Conservation (phyloP, 2,329 filamentous ascomycete genomes). For the Aspergillus neotritici region DNA sequence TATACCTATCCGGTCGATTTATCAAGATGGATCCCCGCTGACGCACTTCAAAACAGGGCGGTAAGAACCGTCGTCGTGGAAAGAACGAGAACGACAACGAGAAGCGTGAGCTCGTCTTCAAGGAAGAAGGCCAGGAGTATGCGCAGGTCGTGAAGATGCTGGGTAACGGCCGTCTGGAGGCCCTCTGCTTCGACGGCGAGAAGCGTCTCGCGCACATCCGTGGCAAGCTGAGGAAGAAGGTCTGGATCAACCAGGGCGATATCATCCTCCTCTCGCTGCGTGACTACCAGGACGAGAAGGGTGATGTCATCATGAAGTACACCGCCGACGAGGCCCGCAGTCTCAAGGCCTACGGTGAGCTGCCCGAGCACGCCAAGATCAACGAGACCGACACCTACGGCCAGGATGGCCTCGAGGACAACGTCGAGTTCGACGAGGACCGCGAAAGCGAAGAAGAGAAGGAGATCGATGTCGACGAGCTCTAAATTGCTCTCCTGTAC, state of each 20-base stretch:
- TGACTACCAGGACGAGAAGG: conserved; percentile 92
- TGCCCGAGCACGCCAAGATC: conserved; percentile 98
- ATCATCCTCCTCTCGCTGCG: conserved; percentile 84
- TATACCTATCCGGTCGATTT: not conserved
- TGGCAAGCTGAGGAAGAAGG: conserved; percentile 98
- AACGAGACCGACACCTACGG: conserved; percentile 95
- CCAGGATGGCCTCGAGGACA: conserved; percentile 89
- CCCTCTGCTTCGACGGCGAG: conserved; percentile 89
- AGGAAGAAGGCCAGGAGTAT: conserved; percentile 93
- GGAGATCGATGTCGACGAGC: conserved; percentile 93
- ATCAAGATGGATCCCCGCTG: conserved; percentile 20
- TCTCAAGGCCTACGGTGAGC: conserved; percentile 94
- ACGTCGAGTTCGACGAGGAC: conserved; percentile 98
- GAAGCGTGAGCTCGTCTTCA: conserved; percentile 97
- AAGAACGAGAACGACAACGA: conserved; percentile 99
- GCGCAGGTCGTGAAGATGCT: conserved; percentile 93
- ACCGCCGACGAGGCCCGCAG: conserved; percentile 89
- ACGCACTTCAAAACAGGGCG: conserved; percentile 61
- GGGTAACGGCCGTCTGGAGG: conserved; percentile 88
- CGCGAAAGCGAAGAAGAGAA: conserved; percentile 63
- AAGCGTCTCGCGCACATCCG: conserved; percentile 81
- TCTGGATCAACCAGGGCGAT: conserved; percentile 98
- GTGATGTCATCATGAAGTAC: conserved; percentile 92
- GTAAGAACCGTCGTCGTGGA: conserved; percentile 96
- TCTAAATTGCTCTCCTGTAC: conserved; percentile 51